Base-by-base conservation (phyloP, 2,329 filamentous ascomycete species). In the Achaetomium macrosporum region DNA sequence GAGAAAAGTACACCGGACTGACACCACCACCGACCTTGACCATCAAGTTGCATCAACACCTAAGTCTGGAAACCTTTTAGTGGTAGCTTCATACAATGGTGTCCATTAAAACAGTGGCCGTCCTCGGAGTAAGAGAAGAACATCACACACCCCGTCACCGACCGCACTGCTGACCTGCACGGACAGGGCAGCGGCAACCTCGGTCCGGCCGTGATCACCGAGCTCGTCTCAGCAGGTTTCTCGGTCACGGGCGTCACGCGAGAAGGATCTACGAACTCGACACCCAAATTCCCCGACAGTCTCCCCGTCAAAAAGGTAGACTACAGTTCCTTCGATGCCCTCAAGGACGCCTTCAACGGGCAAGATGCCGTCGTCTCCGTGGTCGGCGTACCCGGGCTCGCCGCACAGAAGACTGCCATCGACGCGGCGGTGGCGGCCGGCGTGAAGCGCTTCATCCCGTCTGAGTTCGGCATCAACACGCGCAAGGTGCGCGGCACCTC, bases 401-500 rank as follows among this genome's bases (percentile, higher is more conserved):
- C 63, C 2, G 63, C 70, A 1, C 80, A 83, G 61, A 70, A 69
- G 44, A 68, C 68, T 13, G 66, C 82, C 51, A 73, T 81, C 30
- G 76, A 83, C 54, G 81, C 80, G 2, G 74, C 80, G 8, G 69
- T 79, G 36, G 71, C 73, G 1, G 79, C 77, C 1, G 76, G 78
- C 13, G 78, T 84, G 1, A 74, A 78, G 62, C 71, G 78, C 5
- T 82, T 83, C 65, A 70, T 84, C 31, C 79, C 80, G 2, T 75
- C 74, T 13, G 81, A 84, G 59, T 84, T 76, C 63, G 67, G 66
- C 5, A 56, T 67, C 46, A 60, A 68, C 55, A 66, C 64, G n/a
- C 60, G 64, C n/a, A 56, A 59, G 37, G 50, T 60, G 13, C 52
- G 59, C 12, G 63, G 49, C 12, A 49, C 58, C 16, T 54, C 60